phyloP scores from a whole-genome alignment of 2,329 filamentous ascomycete species.

The Cladosporium sp. region DNA sequence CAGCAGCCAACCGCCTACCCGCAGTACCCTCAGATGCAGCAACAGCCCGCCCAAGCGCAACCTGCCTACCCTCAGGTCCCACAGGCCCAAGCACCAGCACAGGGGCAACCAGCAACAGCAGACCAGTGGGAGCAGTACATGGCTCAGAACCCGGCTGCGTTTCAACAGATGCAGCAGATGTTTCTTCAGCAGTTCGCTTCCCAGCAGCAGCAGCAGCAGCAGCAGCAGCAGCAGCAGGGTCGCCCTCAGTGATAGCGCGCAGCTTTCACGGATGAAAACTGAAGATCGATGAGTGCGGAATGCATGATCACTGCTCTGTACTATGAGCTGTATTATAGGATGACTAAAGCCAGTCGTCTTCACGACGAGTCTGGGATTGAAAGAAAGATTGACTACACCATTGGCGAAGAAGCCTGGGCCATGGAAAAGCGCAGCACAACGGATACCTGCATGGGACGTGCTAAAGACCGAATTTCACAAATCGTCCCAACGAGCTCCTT shows the following conservation, averaged over 20 bases:
- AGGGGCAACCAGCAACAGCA: constrained; percentile 23
- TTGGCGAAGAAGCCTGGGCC: not conserved
- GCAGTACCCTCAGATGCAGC: constrained; percentile 26
- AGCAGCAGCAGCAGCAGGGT: constrained; percentile 7
- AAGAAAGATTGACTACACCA: not conserved
- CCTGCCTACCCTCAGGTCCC: constrained; percentile 23
- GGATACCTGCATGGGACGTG: not conserved
- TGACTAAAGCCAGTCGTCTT: not conserved
- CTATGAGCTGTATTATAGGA: not conserved
- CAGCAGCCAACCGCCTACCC: constrained; percentile 33
- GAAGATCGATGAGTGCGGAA: not conserved
- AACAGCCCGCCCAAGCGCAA: constrained; percentile 26
- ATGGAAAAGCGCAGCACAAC: not conserved
- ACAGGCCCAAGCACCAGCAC: constrained; percentile 30
- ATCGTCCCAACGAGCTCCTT: not conserved
- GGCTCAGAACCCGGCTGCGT: not conserved
- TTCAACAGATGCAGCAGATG: constrained; percentile 4
- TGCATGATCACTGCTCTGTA: not conserved
- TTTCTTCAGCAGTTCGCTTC: not conserved
- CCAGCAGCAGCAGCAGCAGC: constrained; percentile 21
- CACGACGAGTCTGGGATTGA: not conserved
- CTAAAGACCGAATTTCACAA: not conserved
- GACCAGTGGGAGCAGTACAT: constrained; percentile 9
- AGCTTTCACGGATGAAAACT: not conserved
- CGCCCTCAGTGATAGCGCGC: not conserved